A percentile compares a stretch with the other conserved stretches of the same genome.
phyloP scores from a whole-genome alignment of 441 rosid genomes.

The Oxalis stricta region DNA sequence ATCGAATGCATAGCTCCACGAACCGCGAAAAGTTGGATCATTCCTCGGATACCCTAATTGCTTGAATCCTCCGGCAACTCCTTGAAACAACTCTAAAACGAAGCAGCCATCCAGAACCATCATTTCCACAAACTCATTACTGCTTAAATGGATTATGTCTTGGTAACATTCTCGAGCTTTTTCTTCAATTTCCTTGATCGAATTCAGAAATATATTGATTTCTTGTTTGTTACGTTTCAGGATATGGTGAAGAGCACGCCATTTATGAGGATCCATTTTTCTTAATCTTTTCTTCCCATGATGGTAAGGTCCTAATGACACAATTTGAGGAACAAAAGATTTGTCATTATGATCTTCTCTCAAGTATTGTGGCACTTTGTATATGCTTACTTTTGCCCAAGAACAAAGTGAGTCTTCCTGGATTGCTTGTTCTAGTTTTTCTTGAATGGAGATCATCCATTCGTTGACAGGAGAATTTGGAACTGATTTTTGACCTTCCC shows the following conservation, averaged over 20 bases:
- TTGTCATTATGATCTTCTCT: conserved; percentile 63
- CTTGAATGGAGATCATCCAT: conserved; percentile 57
- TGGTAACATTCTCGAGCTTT: conserved; percentile 58
- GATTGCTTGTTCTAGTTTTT: conserved; percentile 47
- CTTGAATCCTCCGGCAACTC: conserved; percentile 53
- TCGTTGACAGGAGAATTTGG: conserved; percentile 34
- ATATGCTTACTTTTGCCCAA: conserved; percentile 57
- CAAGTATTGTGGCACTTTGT: conserved; percentile 62
- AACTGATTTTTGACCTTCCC: conserved; percentile 9
- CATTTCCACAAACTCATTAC: conserved; percentile 74
- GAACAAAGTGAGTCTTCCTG: conserved; percentile 44
- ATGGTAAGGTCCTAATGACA: conserved; percentile 78
- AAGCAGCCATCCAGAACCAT: conserved; percentile 85
- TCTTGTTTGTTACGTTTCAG: conserved; percentile 44
- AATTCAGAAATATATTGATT: conserved; percentile 40
- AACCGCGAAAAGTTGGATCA: conserved; percentile 71
- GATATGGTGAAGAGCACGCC: conserved; percentile 55
- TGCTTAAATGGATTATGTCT: conserved; percentile 34
- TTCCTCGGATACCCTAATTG: conserved; percentile 59
- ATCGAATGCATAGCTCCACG: conserved; percentile 81
- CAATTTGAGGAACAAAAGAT: conserved; percentile 62
- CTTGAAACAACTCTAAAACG: conserved; percentile 57
- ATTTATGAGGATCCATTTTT: conserved; percentile 69
- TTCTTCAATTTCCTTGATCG: conserved; percentile 56
- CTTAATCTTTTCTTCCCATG: conserved; percentile 53